Evolutionary conservation across 176 grass and related monocot genomes (phyloP).

Genomic region (Lolium multiflorum): DNA sequence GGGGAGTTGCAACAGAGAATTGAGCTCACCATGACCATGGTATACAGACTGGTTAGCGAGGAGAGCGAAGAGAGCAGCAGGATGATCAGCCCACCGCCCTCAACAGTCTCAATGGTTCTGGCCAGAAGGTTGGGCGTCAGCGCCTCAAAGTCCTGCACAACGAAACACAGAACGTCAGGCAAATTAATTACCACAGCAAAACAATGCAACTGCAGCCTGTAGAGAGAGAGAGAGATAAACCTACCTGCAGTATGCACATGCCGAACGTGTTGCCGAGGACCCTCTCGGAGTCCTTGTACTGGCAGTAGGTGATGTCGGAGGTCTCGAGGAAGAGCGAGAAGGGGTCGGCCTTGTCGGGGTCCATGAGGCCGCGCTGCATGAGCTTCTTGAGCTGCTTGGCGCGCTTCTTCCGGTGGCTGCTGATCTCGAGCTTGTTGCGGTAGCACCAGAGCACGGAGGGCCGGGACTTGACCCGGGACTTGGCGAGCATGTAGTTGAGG

Average conservation of each 20-base stretch:
- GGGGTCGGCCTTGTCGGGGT: constrained; percentile 88
- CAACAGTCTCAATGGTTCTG: constrained; percentile 89
- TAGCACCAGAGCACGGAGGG: constrained; percentile 95
- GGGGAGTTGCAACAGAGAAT: neutral
- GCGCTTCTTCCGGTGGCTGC: constrained; percentile 94
- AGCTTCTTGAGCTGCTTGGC: constrained; percentile 95
- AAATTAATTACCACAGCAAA: neutral
- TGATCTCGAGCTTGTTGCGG: constrained; percentile 87
- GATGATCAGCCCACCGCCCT: constrained; percentile 90
- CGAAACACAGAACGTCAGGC: constrained; percentile 24
- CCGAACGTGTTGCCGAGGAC: constrained; percentile 96
- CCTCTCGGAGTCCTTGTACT: constrained; percentile 86
- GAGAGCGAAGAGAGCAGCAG: constrained; percentile 82
- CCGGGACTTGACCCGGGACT: constrained; percentile 77
- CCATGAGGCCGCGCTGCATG: constrained; percentile 85
- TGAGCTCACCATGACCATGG: constrained; percentile 91
- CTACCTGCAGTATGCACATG: constrained; percentile 97
- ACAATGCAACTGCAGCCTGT: neutral
- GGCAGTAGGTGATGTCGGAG: constrained; percentile 80
- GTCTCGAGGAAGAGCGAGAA: constrained; percentile 92
- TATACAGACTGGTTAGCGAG: constrained; percentile 89
- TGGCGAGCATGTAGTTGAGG: constrained; percentile 89
- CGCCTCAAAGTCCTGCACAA: constrained; percentile 82
- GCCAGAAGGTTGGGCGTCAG: constrained; percentile 88
- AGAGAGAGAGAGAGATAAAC: too few relatives aligned